Evolutionary conservation across 306 rosid species (phyloP).

Genomic region (Inga oerstediana): DNA sequence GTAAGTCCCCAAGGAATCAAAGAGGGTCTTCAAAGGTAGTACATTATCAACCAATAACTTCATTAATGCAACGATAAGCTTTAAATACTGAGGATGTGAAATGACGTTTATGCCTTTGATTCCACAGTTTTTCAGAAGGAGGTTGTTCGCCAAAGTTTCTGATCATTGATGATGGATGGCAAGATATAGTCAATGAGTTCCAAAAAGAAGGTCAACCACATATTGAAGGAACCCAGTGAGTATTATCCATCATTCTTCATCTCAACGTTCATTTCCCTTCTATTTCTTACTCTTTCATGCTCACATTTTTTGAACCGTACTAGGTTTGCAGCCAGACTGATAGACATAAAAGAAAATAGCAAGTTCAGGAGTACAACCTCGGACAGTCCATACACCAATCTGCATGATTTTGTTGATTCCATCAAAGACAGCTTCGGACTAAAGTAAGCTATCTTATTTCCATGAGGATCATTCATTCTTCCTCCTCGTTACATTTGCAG

Average conservation of each 20-base stretch:
- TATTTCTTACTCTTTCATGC: constrained; percentile 24
- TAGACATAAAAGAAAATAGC: constrained; percentile 61
- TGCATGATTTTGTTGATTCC: constrained; percentile 48
- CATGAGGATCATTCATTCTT: constrained; percentile 3
- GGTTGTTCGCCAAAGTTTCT: constrained; percentile 67
- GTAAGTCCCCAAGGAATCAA: constrained; percentile 66
- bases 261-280: not conserved
- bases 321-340: constrained; percentile 67
- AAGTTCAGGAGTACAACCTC: constrained; percentile 57
- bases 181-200: constrained; percentile 54
- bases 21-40: constrained; percentile 72
- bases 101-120: not conserved
- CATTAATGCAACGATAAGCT: not conserved
- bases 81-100: constrained; percentile 7
- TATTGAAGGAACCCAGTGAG: constrained; percentile 65
- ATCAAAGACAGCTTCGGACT: constrained; percentile 61
- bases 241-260: constrained; percentile 11
- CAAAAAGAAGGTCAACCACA: constrained; percentile 55
- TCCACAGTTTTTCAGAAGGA: constrained; percentile 54
- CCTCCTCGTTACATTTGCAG: not conserved
- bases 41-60: constrained; percentile 21
- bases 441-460: constrained; percentile 52
- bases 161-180: constrained; percentile 83
- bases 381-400: constrained; percentile 39
- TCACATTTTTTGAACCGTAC: constrained; percentile 14